Conservation (phyloP, 116 monocot species). For the Papilionanthe hybrid region DNA sequence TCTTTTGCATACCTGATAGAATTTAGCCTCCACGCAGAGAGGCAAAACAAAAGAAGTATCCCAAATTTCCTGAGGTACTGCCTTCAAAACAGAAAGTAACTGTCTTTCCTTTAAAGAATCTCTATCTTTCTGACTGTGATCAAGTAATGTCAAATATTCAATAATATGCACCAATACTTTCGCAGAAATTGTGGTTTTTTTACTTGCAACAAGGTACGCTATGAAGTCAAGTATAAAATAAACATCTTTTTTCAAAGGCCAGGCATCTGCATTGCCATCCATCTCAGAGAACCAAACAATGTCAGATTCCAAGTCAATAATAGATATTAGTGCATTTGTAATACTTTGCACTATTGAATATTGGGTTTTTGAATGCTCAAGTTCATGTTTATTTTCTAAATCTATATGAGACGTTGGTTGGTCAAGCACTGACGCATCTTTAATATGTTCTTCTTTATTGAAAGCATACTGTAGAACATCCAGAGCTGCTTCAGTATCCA, state of each 20-base stretch:
- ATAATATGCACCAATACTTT: conserved; percentile 69
- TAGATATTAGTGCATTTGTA: conserved; percentile 36
- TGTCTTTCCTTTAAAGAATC: conserved; percentile 53
- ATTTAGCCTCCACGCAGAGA: conserved; percentile 65
- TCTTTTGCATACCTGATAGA: conserved; percentile 53
- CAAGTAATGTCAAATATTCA: conserved; percentile 40
- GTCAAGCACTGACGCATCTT: conserved; percentile 16
- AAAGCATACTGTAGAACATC: conserved; percentile 82
- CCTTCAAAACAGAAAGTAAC: conserved; percentile 59
- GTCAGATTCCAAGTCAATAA: conserved; percentile 74
- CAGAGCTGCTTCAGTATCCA: conserved; percentile 81
- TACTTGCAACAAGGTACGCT: conserved; percentile 55
- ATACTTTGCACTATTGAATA: conserved; percentile 50
- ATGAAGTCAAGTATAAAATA: conserved; percentile 66
- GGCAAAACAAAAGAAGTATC: conserved; percentile 52
- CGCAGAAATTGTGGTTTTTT: conserved; percentile 44
- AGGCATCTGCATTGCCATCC: conserved; percentile 42
- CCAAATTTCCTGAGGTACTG: conserved; percentile 52
- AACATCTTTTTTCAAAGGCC: conserved; percentile 72
- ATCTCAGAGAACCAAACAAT: conserved; percentile 31
- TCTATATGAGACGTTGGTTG: conserved; percentile 3
- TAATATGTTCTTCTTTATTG: conserved; percentile 18
- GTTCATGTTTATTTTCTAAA: conserved; percentile 8
- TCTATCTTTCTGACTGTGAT: conserved; percentile 20
- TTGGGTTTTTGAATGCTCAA: conserved; percentile 20